Conservation (phyloP, 805 yeast species). For the Schwanniomyces yamadae region DNA sequence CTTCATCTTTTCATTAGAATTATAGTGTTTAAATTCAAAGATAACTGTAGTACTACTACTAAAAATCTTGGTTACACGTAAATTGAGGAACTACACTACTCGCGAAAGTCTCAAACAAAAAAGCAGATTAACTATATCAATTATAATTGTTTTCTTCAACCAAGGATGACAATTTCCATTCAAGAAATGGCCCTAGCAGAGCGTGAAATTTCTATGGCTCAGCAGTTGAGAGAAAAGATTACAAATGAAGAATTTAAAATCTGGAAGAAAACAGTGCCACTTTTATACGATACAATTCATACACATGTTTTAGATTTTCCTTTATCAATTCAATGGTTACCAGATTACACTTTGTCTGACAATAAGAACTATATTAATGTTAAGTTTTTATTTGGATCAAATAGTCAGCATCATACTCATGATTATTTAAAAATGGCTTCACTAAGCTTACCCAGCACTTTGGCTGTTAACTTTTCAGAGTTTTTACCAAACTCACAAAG, state of each 20-base stretch:
- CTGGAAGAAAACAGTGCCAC: constrained; percentile 85
- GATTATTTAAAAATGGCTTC: constrained; percentile 48
- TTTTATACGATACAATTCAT: constrained; percentile 70
- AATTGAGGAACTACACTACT: no score
- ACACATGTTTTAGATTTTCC: constrained; percentile 72
- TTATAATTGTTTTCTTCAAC: no score
- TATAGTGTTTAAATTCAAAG: no score
- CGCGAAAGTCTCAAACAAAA: no score
- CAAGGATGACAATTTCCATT: constrained; percentile 11
- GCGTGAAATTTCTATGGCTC: constrained; percentile 39
- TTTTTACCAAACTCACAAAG: constrained; percentile 23
- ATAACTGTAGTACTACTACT: no score
- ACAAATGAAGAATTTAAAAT: constrained; percentile 71
- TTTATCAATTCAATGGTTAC: constrained; percentile 67
- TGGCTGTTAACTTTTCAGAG: constrained; percentile 34
- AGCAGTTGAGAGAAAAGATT: constrained; percentile 58
- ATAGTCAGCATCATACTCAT: constrained; percentile 36
- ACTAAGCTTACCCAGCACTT: constrained; percentile 49
- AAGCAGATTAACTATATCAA: no score
- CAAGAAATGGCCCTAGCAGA: constrained; percentile 28
- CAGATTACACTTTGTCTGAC: constrained; percentile 36
- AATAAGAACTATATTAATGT: constrained; percentile 31
- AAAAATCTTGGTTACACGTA: no score
- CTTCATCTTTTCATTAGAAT: no score
- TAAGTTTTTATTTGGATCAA: constrained; percentile 50